A percentile compares a stretch with the other conserved stretches of the same genome.
Evolutionary conservation across 1,139 yeast genomes (phyloP).

Genomic region (Nakaseomyces sp.): DNA sequence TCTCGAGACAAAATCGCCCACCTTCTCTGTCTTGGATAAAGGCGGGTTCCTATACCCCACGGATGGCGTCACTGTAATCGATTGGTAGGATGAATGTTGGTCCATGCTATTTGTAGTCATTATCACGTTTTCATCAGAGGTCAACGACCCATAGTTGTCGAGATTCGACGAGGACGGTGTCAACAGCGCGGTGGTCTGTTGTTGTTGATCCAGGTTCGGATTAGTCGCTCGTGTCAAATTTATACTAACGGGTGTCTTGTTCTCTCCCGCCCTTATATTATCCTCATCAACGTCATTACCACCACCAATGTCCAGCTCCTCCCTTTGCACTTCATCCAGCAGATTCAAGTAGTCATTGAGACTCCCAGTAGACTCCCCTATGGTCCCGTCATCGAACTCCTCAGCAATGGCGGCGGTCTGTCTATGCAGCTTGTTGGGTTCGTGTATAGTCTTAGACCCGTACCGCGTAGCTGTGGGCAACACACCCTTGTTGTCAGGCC

Average conservation of each 20-base stretch:
- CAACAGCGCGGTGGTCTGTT: not conserved
- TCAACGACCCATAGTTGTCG: constrained; percentile 1
- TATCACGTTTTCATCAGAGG: constrained; percentile 2
- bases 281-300: not conserved
- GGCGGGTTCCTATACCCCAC: not conserved
- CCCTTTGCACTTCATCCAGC: constrained; percentile 8
- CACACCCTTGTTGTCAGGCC: constrained; percentile 7
- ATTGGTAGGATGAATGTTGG: constrained; percentile 4
- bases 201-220: constrained; percentile 5
- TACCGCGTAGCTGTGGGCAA: constrained; percentile 12
- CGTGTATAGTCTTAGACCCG: constrained; percentile 24
- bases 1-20: constrained; percentile 8
- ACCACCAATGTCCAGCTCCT: not conserved
- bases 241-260: constrained; percentile 3
- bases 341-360: constrained; percentile 8
- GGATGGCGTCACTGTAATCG: constrained; percentile 1
- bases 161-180: constrained; percentile 1
- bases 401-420: constrained; percentile 33
- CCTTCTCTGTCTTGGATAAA: constrained; percentile 5
- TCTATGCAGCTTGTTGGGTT: constrained; percentile 26
- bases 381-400: constrained; percentile 22
- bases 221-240: constrained; percentile 4
- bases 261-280: not conserved
- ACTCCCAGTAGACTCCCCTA: constrained; percentile 12
- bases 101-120: constrained; percentile 5